These are phyloP conservation scores for Teratosphaeria zuluensis DNA, from an alignment of 2,329 filamentous ascomycete genomes.

Conservation along the genomic window DNA sequence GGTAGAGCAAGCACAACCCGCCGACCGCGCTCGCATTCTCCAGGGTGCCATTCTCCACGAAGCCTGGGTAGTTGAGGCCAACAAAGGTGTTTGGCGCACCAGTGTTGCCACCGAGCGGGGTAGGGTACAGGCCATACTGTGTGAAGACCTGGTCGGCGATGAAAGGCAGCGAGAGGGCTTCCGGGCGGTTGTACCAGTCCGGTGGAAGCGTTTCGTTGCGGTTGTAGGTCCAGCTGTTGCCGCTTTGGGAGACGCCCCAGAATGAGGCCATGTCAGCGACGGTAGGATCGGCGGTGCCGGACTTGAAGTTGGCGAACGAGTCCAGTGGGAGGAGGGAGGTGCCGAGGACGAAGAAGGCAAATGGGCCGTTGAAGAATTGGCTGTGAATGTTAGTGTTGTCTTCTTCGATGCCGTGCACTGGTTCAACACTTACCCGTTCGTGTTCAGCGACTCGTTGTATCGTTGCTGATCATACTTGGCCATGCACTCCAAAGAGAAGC, in stretches of 20 bases:
- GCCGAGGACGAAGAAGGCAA: constrained; percentile 2
- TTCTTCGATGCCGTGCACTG: not conserved
- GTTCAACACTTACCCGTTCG: not conserved
- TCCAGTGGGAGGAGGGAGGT: constrained; percentile 1
- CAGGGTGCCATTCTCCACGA: constrained; percentile 1
- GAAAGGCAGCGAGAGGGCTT: not conserved
- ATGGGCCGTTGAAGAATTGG: constrained; percentile 3
- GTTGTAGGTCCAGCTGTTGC: not conserved
- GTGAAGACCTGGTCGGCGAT: not conserved
- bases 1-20: not conserved
- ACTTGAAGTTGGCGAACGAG: constrained; percentile 2
- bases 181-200: constrained; percentile 1
- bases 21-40: not conserved
- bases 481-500: not conserved
- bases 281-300: constrained; percentile 1
- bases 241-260: not conserved
- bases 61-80: constrained; percentile 2
- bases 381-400: not conserved
- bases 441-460: not conserved
- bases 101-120: constrained; percentile 1
- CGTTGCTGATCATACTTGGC: constrained; percentile 1
- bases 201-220: not conserved
- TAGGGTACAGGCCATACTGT: not conserved
- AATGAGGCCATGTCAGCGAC: not conserved
- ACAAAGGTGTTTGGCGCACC: constrained; percentile 1